phyloP scores from a whole-genome alignment of 352 stramenopile genomes.

The Peronospora belbahrii region DNA sequence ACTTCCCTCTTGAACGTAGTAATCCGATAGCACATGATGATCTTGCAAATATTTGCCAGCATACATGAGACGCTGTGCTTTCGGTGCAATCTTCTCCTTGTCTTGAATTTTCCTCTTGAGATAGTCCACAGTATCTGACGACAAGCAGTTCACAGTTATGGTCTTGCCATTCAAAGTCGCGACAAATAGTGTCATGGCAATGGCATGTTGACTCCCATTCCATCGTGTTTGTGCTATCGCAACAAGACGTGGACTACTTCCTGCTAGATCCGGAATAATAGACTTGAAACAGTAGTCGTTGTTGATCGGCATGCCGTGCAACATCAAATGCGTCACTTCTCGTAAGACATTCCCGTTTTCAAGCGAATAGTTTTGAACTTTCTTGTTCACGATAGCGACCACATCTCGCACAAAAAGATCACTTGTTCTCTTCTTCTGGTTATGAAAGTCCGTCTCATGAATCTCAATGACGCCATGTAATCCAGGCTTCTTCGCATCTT shows the following conservation, averaged over 20 bases:
- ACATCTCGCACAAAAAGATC: background rate
- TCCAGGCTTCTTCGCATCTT: background rate
- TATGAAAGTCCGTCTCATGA: background rate
- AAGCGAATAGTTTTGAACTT: background rate
- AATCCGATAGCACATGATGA: background rate
- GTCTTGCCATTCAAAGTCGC: background rate
- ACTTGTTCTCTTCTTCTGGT: background rate
- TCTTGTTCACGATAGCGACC: slow-evolving; percentile 1
- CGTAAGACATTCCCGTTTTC: background rate
- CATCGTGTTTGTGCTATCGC: background rate
- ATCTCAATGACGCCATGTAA: slow-evolving; percentile 7
- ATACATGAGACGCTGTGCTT: slow-evolving; percentile 3
- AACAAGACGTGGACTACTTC: slow-evolving; percentile 6
- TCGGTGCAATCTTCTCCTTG: background rate
- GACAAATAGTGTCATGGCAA: slow-evolving; percentile 1
- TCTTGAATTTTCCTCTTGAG: slow-evolving; percentile 7
- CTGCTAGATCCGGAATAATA: background rate
- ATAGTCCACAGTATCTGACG: background rate
- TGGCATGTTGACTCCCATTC: no score
- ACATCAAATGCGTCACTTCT: background rate
- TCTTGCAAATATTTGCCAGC: background rate
- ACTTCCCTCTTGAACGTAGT: background rate
- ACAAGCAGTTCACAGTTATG: background rate
- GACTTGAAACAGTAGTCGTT: background rate
- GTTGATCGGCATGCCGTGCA: background rate